phyloP scores from a whole-genome alignment of 106 monocot genomes.

The Chionographis japonica region DNA sequence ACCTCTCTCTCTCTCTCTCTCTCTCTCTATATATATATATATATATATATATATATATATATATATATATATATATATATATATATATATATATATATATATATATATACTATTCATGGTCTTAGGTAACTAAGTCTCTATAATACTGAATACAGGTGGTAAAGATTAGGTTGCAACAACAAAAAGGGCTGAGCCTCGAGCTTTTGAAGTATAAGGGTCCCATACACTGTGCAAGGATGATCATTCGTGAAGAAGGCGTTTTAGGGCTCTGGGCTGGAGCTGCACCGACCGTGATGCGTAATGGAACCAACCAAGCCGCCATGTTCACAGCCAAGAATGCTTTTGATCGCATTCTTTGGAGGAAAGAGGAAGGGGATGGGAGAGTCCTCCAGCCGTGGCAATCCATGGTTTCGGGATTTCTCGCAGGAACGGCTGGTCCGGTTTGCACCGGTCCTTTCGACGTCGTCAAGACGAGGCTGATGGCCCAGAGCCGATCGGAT shows the following conservation, averaged over 20 bases:
- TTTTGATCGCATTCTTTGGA: slow-evolving; percentile 76
- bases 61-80: too few relatives aligned
- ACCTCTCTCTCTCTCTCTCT: too few relatives aligned
- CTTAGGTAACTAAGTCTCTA: not conserved
- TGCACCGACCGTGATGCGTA: slow-evolving; percentile 90
- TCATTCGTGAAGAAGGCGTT: slow-evolving; percentile 77
- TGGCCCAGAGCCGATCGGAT: slow-evolving; percentile 73
- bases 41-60: too few relatives aligned
- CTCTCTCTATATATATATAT: too few relatives aligned
- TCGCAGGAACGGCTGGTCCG: slow-evolving; percentile 85
- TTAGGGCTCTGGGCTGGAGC: slow-evolving; percentile 91
- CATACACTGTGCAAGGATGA: slow-evolving; percentile 76
- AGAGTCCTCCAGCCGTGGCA: slow-evolving; percentile 89
- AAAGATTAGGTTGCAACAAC: slow-evolving; percentile 91
- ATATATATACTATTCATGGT: not conserved
- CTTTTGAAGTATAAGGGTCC: slow-evolving; percentile 84
- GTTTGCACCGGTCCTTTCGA: slow-evolving; percentile 93
- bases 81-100: not conserved
- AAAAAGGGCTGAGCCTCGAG: slow-evolving; percentile 63
- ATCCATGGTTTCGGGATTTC: slow-evolving; percentile 94
- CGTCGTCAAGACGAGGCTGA: slow-evolving; percentile 92
- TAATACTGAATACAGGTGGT: slow-evolving; percentile 57
- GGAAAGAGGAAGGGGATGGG: slow-evolving; percentile 89
- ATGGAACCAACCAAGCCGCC: slow-evolving; percentile 92
- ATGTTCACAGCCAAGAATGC: slow-evolving; percentile 95